Conservation (phyloP, 1,284 basidiomycete species). For the Gomphus bonarii region DNA sequence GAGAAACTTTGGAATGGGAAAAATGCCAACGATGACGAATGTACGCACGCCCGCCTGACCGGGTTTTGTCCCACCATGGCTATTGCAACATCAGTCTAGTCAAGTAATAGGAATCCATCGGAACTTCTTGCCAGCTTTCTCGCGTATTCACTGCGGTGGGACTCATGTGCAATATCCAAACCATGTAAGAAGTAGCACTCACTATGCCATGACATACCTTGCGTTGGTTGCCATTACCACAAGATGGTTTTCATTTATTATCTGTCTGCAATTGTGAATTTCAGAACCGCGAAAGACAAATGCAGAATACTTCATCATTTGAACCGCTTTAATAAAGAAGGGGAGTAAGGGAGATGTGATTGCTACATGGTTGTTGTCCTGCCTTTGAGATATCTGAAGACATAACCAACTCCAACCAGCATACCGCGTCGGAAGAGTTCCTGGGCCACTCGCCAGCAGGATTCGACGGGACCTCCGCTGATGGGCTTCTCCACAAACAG, state of each 20-base stretch:
- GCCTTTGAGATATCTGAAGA: conserved; percentile 45
- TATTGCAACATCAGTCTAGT: not conserved
- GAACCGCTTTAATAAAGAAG: not conserved
- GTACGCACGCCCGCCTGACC: conserved; percentile 28
- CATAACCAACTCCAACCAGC: conserved; percentile 28
- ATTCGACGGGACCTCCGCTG: conserved; percentile 17
- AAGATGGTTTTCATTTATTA: conserved; percentile 50
- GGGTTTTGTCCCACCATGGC: conserved; percentile 40
- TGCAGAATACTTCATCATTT: not conserved
- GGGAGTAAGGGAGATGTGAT: not conserved
- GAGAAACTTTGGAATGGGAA: not conserved
- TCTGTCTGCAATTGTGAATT: conserved; percentile 28
- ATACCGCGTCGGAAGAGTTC: conserved; percentile 9
- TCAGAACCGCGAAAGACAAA: not conserved
- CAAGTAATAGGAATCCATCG: not conserved
- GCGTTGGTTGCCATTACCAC: conserved; percentile 57
- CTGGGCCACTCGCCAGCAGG: conserved; percentile 17
- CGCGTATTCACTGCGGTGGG: conserved; percentile 21
- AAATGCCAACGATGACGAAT: not conserved
- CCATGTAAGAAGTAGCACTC: not conserved
- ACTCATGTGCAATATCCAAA: conserved; percentile 23
- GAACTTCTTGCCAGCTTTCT: conserved; percentile 22
- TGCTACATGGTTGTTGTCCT: conserved; percentile 42
- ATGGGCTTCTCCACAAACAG: conserved; percentile 55
- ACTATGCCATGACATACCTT: conserved; percentile 46